phyloP scores from a whole-genome alignment of 1,139 yeast genomes.

The Yamadazyma jaroonii region DNA sequence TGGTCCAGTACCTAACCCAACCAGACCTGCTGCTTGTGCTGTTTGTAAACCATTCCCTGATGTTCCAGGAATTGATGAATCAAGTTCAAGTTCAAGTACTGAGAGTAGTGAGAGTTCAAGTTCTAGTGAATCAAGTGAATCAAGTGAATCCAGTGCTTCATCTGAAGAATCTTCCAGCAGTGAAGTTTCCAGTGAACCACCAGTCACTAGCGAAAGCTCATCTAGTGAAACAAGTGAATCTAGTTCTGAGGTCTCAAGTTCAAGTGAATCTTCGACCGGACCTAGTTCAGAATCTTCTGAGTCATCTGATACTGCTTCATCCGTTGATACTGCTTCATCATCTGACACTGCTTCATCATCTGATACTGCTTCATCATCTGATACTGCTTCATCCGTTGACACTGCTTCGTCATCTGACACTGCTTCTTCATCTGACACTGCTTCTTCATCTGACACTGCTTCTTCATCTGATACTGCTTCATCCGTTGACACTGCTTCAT shows the following conservation, averaged over 20 bases:
- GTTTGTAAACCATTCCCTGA: slow-evolving; percentile 6
- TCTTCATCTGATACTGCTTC: too few relatives aligned
- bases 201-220: slow-evolving; percentile 6
- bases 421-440: too few relatives aligned
- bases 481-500: too few relatives aligned
- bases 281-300: too few relatives aligned
- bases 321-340: too few relatives aligned
- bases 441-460: too few relatives aligned
- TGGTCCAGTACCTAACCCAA: slow-evolving; percentile 9
- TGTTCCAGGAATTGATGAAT: slow-evolving; percentile 8
- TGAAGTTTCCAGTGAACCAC: slow-evolving; percentile 4
- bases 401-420: too few relatives aligned
- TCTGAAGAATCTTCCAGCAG: slow-evolving; percentile 1
- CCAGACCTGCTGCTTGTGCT: slow-evolving; percentile 6
- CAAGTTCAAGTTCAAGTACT: not conserved
- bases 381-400: too few relatives aligned
- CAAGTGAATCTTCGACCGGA: too few relatives aligned
- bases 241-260: slow-evolving; percentile 1
- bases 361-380: too few relatives aligned
- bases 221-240: slow-evolving; percentile 1
- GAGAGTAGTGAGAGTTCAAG: slow-evolving; percentile 1
- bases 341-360: too few relatives aligned
- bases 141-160: not conserved
- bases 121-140: slow-evolving; percentile 4
- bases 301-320: too few relatives aligned